A percentile compares a stretch with the other conserved stretches of the same genome.
phyloP scores from a whole-genome alignment of 2,329 filamentous ascomycete species.

The Beauveria rudraprayagi region DNA sequence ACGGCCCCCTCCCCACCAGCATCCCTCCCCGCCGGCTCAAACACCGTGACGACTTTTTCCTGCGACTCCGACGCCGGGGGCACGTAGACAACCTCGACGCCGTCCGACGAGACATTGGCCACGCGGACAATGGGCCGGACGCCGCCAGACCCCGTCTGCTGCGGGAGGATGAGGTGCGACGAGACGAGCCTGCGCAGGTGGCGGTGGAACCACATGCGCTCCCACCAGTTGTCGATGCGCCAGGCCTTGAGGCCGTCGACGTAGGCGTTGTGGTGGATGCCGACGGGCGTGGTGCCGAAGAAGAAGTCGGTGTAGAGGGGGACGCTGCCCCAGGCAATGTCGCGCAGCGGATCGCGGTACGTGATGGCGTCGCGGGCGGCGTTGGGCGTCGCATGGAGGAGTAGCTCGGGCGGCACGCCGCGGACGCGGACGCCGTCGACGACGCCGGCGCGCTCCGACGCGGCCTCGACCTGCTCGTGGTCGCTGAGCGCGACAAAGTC shows the following conservation, averaged over 20 bases:
- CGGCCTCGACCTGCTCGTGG: slow-evolving; percentile 14
- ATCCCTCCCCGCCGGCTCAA: slow-evolving; percentile 7
- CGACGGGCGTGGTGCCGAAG: slow-evolving; percentile 28
- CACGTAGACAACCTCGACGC: slow-evolving; percentile 18
- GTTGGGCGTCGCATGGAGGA: neutral
- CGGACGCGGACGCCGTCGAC: slow-evolving; percentile 21
- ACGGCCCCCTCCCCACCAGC: neutral
- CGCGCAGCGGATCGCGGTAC: slow-evolving; percentile 13
- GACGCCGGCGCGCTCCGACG: slow-evolving; percentile 24
- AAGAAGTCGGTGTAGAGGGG: slow-evolving; percentile 31
- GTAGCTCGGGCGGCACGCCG: slow-evolving; percentile 22
- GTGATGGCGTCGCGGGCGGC: neutral
- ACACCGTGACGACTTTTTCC: slow-evolving; percentile 12
- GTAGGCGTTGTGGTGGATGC: slow-evolving; percentile 32
- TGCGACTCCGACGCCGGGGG: slow-evolving; percentile 4
- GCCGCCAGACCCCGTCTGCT: slow-evolving; percentile 10
- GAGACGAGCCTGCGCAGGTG: slow-evolving; percentile 24
- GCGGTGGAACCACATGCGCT: slow-evolving; percentile 28
- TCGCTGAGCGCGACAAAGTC: slow-evolving; percentile 25
- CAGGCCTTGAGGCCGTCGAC: slow-evolving; percentile 23
- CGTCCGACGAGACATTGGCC: neutral
- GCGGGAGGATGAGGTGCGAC: slow-evolving; percentile 17
- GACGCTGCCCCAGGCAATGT: slow-evolving; percentile 22
- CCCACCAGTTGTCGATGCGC: slow-evolving; percentile 28
- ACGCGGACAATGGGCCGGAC: slow-evolving; percentile 17